Base-by-base conservation (phyloP, 2,329 filamentous ascomycete species). In the Madurella mycetomatis region DNA sequence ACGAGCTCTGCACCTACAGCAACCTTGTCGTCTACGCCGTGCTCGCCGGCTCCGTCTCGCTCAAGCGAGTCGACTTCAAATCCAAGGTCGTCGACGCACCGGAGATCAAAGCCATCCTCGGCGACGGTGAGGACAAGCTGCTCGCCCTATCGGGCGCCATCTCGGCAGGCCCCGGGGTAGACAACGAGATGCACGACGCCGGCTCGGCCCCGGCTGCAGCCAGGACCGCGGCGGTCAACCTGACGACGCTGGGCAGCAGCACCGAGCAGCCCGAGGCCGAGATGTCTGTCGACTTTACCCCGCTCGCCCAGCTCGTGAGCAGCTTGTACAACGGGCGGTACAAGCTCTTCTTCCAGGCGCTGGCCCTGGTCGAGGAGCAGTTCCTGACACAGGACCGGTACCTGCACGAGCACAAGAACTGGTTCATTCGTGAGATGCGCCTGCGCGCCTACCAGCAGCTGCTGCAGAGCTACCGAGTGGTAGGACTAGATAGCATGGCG, bases 361-460 rank as follows among this genome's bases (percentile, higher is more conserved):
- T 99, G 30, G 92, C 89, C 18, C 81, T 85, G 11, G 94, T 97
- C 1, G 94, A 99, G 76, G 90, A 95, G 72, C 86, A 87, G 66
- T 99, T 99, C 79, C 79, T 99, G 62, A 91, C 85, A 63, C 90
- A 94, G 70, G 94, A 99, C 69, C 88, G 94, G 55, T 96, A 97
- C 74, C 81, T 99, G 54, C 87, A 91, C 68, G 94, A 99, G 79
- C 94, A 99, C 77, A 89, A 90, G 71, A 86, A 85, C 67, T 99
- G 94, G 92, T 97, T 94, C 71, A 92, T 99, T 64, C 88, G 94
- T 49, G 94, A 99, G 80, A 99, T 99, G 94, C 86, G 94, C 54
- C 83, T 97, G 62, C 86, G 92, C 55, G 92, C 90, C 37, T 99
- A 99, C 76, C 90, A 96, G 73, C 94, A 99, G 77, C 83, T 99